Evolutionary conservation across 768 basidiomycete genomes (phyloP), one percentile per base, ranked within the genome.

Genomic region (Myochromella boudieri): DNA sequence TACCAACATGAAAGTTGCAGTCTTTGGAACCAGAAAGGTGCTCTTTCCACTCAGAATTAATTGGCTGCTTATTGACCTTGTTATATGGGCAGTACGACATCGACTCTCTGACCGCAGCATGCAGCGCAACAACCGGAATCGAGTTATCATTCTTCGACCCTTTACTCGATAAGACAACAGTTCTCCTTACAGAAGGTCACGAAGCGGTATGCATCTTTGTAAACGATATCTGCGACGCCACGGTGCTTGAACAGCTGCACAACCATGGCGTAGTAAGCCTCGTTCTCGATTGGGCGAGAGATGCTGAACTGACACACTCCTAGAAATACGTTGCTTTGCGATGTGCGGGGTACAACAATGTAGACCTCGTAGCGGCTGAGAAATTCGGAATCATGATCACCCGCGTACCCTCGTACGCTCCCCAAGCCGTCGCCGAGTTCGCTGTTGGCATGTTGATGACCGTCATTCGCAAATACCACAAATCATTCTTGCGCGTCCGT

Each of bases 401-500:
- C 6, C 67, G 69, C 3, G 72, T 72, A 1, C 72, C 72, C 4
- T 65, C 72, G 6, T 74, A 74, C 50, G 68, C 72, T 17, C 71
- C 72, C 2, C 70, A 71, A 55, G 68, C 72, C 8, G 68, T 74
- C 20, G 72, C 72, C 12, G 72, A 74, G 50, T 74, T 74, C 54
- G 61, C 71, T 12, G 68, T 74, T 15, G 72, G 72, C n/a, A 74
- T 72, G 69, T 64, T 74, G 42, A 53, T 74, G 58, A 74, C 71
- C 24, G 68, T 74, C 32, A 59, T 71, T 8, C 67, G 72, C 48
- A 74, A 74, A 53, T 74, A 71, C 50, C 72, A 74, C 60, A 74
- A 74, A 50, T 69, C 72, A 8, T 72, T 69, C 51, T 64, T 65
- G 38, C 69, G 72, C n/a, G 71, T 74, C 1, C 69, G 72, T 6